Percentiles rank a stretch among this genome's conserved stretches.
These are phyloP conservation scores for Globisporangium camurandrum DNA, from an alignment of 352 stramenopile genomes.

Conservation along the genomic window DNA sequence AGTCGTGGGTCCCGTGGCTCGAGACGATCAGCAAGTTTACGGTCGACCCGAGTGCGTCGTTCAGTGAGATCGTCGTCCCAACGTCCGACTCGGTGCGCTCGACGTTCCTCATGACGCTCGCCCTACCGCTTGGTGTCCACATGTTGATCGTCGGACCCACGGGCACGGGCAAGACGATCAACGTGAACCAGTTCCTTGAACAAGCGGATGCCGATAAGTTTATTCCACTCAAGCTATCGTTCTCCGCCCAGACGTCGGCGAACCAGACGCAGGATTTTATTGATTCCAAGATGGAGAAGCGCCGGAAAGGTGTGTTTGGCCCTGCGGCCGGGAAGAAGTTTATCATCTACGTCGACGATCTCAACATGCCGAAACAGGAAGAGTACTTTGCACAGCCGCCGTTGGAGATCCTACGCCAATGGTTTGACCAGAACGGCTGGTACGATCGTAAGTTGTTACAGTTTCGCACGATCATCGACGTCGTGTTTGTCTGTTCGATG, in stretches of 20 bases:
- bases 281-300: conserved; percentile 92
- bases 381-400: conserved; percentile 92
- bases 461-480: conserved; percentile 90
- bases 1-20: conserved; percentile 87
- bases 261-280: conserved; percentile 93
- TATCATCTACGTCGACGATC: conserved; percentile 92
- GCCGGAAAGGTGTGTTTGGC: conserved; percentile 90
- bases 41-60: conserved; percentile 69
- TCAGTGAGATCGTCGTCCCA: conserved; percentile 91
- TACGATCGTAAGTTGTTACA: conserved; percentile 91
- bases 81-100: conserved; percentile 91
- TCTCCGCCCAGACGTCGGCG: conserved; percentile 89
- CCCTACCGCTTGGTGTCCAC: conserved; percentile 76
- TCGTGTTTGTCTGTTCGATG: conserved; percentile 81
- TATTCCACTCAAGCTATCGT: conserved; percentile 88
- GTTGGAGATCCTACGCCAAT: conserved; percentile 93
- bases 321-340: conserved; percentile 88
- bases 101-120: conserved; percentile 88
- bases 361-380: conserved; percentile 95
- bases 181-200: conserved; percentile 90
- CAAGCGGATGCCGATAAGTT: conserved; percentile 85
- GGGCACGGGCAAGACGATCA: conserved; percentile 93
- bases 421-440: conserved; percentile 93
- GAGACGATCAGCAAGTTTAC: conserved; percentile 82
- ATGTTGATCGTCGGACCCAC: conserved; percentile 92